Evolutionary conservation across 225 moss, liverwort and hornwort genomes (phyloP).

Genomic region (Sphagnum tenellum): DNA sequence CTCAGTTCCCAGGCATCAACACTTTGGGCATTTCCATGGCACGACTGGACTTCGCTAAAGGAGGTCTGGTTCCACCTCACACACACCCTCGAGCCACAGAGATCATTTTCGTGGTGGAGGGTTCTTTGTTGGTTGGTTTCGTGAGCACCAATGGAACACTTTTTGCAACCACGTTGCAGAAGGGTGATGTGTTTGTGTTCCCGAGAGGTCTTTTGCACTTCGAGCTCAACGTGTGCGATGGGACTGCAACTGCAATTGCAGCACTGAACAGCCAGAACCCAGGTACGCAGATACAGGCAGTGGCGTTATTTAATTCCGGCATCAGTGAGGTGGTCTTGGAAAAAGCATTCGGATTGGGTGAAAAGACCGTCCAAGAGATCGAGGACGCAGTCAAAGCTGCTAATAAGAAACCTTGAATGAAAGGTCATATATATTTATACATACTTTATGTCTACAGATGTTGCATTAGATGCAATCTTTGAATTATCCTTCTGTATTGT

Average conservation of each 20-base stretch:
- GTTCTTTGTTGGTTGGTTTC: neutral
- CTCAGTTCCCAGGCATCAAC: neutral
- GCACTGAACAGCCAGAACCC: constrained; percentile 8
- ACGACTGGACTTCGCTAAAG: neutral
- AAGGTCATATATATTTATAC: too few species aligned
- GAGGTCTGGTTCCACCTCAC: constrained; percentile 5
- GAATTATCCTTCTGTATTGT: too few species aligned
- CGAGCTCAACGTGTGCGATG: neutral
- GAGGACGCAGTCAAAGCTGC: too few species aligned
- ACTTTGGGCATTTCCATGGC: constrained; percentile 1
- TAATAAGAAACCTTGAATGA: too few species aligned
- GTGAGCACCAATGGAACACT: neutral
- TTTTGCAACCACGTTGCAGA: neutral
- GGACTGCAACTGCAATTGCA: neutral
- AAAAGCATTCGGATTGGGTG: neutral
- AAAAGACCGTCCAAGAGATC: neutral
- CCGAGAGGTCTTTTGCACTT: constrained; percentile 3
- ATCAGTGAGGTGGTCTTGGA: constrained; percentile 1
- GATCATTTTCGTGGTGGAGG: neutral
- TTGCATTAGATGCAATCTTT: too few species aligned
- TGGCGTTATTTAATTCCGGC: constrained; percentile 1
- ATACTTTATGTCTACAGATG: too few species aligned
- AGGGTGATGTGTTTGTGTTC: neutral
- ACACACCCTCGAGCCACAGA: constrained; percentile 3
- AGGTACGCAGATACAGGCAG: neutral